These are phyloP conservation scores for Colletotrichum lupini DNA, from an alignment of 2,329 filamentous ascomycete genomes.

Conservation along the genomic window DNA sequence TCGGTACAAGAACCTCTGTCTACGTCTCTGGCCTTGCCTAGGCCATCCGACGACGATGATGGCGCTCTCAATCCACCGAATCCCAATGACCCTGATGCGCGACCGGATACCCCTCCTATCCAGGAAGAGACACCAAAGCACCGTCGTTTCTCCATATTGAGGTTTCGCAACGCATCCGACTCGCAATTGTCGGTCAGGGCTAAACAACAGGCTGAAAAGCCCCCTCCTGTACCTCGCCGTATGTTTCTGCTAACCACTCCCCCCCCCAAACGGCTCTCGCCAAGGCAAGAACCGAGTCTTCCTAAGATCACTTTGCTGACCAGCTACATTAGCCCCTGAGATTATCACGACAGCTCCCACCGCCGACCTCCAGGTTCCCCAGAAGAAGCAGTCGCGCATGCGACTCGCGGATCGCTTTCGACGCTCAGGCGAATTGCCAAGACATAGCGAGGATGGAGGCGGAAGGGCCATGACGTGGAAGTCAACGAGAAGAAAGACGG, in stretches of 20 bases:
- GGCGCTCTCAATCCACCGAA: conserved; percentile 25
- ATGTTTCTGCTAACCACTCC: conserved; percentile 44
- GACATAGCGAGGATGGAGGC: conserved; percentile 38
- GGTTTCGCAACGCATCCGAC: conserved; percentile 93
- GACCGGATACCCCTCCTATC: conserved; percentile 60
- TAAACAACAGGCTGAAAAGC: conserved; percentile 72
- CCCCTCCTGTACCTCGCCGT: conserved; percentile 70
- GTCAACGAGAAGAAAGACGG: conserved; percentile 51
- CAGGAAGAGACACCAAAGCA: conserved; percentile 68
- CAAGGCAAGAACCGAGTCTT: background rate
- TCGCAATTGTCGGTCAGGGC: conserved; percentile 83
- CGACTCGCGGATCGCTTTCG: conserved; percentile 64
- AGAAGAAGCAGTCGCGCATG: conserved; percentile 67
- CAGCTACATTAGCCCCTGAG: conserved; percentile 61
- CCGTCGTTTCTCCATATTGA: conserved; percentile 76
- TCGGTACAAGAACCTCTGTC: conserved; percentile 7
- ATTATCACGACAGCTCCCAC: conserved; percentile 96
- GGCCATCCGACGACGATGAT: conserved; percentile 8
- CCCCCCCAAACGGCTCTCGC: background rate
- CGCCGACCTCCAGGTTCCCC: conserved; percentile 64
- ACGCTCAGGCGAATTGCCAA: conserved; percentile 61
- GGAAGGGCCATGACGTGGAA: conserved; percentile 43
- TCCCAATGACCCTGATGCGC: conserved; percentile 40
- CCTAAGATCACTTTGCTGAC: conserved; percentile 18
- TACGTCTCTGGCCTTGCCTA: conserved; percentile 17